A percentile compares a stretch with the other conserved stretches of the same genome.
Conservation (phyloP, 768 basidiomycete genomes). For the Phanerochaete sordida region DNA sequence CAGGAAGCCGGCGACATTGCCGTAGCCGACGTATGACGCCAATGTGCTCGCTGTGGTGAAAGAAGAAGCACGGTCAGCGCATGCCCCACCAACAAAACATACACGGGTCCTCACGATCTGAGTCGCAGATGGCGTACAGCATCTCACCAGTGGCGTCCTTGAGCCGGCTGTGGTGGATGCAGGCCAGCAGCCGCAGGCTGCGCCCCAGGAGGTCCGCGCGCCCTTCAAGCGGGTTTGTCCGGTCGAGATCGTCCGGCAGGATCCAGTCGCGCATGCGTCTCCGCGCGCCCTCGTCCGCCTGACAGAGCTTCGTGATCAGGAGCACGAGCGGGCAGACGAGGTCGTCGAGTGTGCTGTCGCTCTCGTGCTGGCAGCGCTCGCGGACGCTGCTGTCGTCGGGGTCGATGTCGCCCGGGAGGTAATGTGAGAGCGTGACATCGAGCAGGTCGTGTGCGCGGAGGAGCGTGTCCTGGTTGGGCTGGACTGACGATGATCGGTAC, state of each 20-base stretch:
- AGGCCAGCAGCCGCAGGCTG: constrained; percentile 70
- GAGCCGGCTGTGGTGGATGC: constrained; percentile 68
- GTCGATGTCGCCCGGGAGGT: constrained; percentile 62
- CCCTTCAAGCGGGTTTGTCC: constrained; percentile 69
- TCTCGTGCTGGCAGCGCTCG: constrained; percentile 44
- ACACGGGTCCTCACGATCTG: constrained; percentile 48
- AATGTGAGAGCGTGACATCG: constrained; percentile 53
- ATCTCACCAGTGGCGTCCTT: constrained; percentile 84
- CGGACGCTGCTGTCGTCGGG: constrained; percentile 64
- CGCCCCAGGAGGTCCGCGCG: constrained; percentile 75
- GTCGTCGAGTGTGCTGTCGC: constrained; percentile 69
- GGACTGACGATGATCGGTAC: constrained; percentile 32
- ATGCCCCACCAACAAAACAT: background rate
- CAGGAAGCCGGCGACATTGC: constrained; percentile 92
- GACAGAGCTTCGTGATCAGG: constrained; percentile 68
- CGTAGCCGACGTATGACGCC: constrained; percentile 85
- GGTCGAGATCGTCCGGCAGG: constrained; percentile 77
- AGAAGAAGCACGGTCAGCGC: background rate
- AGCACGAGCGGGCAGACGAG: constrained; percentile 71
- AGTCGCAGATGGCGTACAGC: constrained; percentile 79
- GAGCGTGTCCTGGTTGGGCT: constrained; percentile 51
- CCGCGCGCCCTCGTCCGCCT: constrained; percentile 57
- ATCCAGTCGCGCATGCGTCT: constrained; percentile 61
- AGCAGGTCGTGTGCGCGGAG: constrained; percentile 67
- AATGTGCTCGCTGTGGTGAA: constrained; percentile 64